phyloP scores from a whole-genome alignment of 805 yeast genomes.

The Candida chilensis region DNA sequence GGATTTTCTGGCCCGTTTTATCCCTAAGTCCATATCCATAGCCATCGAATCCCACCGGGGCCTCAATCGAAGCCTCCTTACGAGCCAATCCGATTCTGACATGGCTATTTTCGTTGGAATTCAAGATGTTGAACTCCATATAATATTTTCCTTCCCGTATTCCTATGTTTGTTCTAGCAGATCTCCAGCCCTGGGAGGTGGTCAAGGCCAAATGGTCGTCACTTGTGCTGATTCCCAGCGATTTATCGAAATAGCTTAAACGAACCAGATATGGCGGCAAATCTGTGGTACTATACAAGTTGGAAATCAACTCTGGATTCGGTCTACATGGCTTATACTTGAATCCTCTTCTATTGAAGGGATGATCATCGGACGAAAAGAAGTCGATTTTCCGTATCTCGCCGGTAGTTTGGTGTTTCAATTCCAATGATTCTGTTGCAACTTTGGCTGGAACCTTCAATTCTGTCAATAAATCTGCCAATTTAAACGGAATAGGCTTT shows the following conservation, averaged over 20 bases:
- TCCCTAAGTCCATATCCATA: conserved; percentile 91
- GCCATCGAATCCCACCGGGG: conserved; percentile 93
- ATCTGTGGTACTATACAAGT: conserved; percentile 66
- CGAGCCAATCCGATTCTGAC: conserved; percentile 80
- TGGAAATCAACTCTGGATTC: conserved; percentile 44
- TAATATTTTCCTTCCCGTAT: conserved; percentile 74
- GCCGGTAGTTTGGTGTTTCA: too few species aligned
- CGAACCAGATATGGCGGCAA: conserved; percentile 55
- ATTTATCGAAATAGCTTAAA: conserved; percentile 59
- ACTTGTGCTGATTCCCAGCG: conserved; percentile 38
- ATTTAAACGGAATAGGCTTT: too few species aligned
- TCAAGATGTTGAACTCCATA: conserved; percentile 62
- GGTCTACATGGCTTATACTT: conserved; percentile 76
- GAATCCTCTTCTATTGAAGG: conserved; percentile 72
- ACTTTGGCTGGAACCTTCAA: too few species aligned
- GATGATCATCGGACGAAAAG: conserved; percentile 62
- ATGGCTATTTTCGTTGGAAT: conserved; percentile 35
- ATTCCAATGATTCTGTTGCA: too few species aligned
- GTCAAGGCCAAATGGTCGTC: conserved; percentile 32
- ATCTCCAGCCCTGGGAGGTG: conserved; percentile 70
- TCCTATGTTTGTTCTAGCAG: conserved; percentile 65
- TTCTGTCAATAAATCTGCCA: too few species aligned
- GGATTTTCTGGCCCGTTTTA: conserved; percentile 63
- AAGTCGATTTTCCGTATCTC: too few species aligned
- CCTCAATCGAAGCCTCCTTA: conserved; percentile 82